Percentiles rank a stretch among this genome's conserved stretches.
Evolutionary conservation across 139 green algal genomes (phyloP).

Genomic region (Eudorina sp.): DNA sequence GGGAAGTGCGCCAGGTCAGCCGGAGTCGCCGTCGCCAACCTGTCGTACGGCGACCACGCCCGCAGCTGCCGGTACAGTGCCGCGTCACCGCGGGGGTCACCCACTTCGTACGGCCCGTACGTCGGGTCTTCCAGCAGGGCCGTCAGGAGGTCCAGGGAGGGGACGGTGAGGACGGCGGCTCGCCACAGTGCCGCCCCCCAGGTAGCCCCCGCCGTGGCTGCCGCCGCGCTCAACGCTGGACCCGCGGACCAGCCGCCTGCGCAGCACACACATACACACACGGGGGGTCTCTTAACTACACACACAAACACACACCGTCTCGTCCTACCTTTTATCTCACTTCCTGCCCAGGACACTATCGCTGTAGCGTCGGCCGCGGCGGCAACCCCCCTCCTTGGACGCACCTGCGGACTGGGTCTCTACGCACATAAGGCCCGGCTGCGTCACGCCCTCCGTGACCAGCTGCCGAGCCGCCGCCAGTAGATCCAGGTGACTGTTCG

Average conservation of each 20-base stretch:
- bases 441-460: neutral
- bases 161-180: constrained; percentile 35
- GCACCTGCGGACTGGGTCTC: constrained; percentile 36
- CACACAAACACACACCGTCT: neutral
- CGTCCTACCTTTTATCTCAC: neutral
- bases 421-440: neutral
- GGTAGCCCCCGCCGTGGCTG: too few species aligned
- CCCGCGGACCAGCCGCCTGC: constrained; percentile 50
- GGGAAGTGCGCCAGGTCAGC: neutral
- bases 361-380: constrained; percentile 16
- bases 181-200: constrained; percentile 24
- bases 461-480: constrained; percentile 37
- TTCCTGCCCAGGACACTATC: too few species aligned
- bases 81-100: neutral
- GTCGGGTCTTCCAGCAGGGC: constrained; percentile 1
- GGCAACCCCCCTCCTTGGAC: constrained; percentile 35
- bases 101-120: constrained; percentile 41
- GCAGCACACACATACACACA: neutral
- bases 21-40: neutral
- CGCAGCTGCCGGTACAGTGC: neutral
- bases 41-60: constrained; percentile 28
- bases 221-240: constrained; percentile 20
- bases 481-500: constrained; percentile 28
- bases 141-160: neutral
- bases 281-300: neutral